Base-by-base conservation (phyloP, 768 basidiomycete genomes). In the Leccinum aurantiacum region DNA sequence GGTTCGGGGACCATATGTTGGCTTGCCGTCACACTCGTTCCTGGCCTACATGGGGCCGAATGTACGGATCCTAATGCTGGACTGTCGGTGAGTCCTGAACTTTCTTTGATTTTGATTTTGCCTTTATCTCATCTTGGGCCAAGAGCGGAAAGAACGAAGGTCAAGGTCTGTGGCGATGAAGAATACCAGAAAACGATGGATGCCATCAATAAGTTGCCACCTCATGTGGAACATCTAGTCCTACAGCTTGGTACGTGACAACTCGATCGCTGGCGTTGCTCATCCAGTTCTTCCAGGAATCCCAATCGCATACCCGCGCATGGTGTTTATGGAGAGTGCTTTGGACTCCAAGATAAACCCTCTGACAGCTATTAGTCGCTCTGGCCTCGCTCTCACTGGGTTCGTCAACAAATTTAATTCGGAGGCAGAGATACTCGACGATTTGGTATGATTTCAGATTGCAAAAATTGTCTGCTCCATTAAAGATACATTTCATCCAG, bases 361-460 rank as follows among this genome's bases (percentile, higher is more conserved):
- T 2, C 75, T 98, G 48, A 83, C 89, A 38, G 82, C 86, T 4
- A 78, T 98, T 8, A 90, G 89, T 8, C 82, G 84, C 69, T 76
- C 78, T 47, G 90, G 90, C 9, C 77, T 83, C 54, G 89, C 89
- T 19, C 71, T 93, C 47, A 82, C 83, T 31, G 89, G 91, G 13
- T 90, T 95, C 66, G 87, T 92, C 33, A 93, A 95, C 70, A 90
- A 91, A 70, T 95, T 94, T 74, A 94, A 95, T 72, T 84, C 84
- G n/a, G 91, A 92, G 48, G 91, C 95, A 0, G 97, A 98, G 74
- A 76, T 99, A 29, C 80, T 98, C 57, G 96, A 98, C 74, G 96
- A 99, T 76, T 77, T 95, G 74, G 90, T 89, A 62, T 35, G 8
- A 52, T 54, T 53, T 51, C n/a, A 31, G 37, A 44, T 54, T 54